Base-by-base conservation (phyloP, 352 stramenopile species). In the Peronospora farinosa region DNA sequence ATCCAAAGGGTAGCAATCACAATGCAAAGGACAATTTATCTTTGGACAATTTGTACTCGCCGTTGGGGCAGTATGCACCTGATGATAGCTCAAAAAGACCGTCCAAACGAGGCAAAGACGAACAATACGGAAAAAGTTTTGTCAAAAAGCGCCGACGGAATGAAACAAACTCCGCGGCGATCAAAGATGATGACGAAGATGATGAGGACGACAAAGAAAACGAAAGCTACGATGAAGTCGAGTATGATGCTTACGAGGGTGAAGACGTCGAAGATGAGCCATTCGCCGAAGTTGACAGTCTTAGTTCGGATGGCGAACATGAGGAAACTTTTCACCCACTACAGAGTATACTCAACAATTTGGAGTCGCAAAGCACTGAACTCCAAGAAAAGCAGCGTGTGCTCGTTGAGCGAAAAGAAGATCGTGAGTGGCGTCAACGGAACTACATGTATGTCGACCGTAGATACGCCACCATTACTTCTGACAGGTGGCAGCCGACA, bases 401-500 rank as follows among this genome's bases (percentile, higher is more conserved):
- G 10, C 60, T 80, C 10, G 70, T 83, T 36, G 65, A 85, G 51
- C 60, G 62, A 16, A 74, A 83, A 43, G 72, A 78, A 51, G 70
- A 81, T 37, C 76, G 70, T 7, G 60, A 81, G 25, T 67, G 59
- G 55, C 50, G 44, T 13, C 47, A 66, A 37, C 37, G 16, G 7
- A 33, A 35, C 39, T 47, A 47, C 15, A 39, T 37, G 17, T 49
- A 60, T 49, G 23, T n/a, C n/a, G 21, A 42, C 21, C 40, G 17
- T 19, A 40, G 48, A 33, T 66, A 60, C 37, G 43, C 43, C 27
- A 10, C 36, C 42, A 23, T 55, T 49, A 17, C 37, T 3, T 47
- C 37, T 0, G 15, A 49, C 12, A 44, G 42, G 42, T 60, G 61
- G 19, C 10, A 12, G 10, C 28, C 28, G 7, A 12, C 7, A 32